Percentiles rank a stretch among this genome's conserved stretches.
Evolutionary conservation across 2,329 filamentous ascomycete species (phyloP).

Genomic region (Fusarium ambrosium): DNA sequence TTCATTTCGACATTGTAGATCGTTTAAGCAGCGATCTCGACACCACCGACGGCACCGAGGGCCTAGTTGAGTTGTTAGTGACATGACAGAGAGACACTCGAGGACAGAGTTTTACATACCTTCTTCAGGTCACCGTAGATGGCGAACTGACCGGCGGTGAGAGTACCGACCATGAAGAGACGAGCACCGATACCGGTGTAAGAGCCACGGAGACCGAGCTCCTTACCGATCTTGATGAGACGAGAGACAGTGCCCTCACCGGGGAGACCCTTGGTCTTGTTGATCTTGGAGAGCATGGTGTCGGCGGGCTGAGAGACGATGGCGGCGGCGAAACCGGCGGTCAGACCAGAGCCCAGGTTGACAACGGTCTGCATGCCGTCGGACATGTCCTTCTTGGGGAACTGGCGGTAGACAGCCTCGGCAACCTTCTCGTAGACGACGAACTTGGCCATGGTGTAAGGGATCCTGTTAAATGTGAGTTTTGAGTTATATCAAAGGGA

Average conservation of each 20-base stretch:
- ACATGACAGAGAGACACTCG: not conserved
- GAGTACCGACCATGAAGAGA: conserved; percentile 74
- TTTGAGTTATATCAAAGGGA: conserved; percentile 37
- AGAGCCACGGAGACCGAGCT: conserved; percentile 83
- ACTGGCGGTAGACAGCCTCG: conserved; percentile 76
- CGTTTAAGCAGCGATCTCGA: conserved; percentile 69
- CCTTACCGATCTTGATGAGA: conserved; percentile 88
- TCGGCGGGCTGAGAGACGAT: conserved; percentile 91
- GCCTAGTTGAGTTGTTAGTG: conserved; percentile 71
- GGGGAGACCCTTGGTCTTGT: conserved; percentile 91
- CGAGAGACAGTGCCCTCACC: conserved; percentile 86
- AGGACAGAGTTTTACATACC: conserved; percentile 10
- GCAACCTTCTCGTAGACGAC: conserved; percentile 92
- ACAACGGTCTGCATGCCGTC: conserved; percentile 79
- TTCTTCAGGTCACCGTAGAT: conserved; percentile 78
- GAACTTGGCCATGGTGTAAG: conserved; percentile 96
- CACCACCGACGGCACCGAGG: conserved; percentile 79
- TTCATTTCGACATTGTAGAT: conserved; percentile 1
- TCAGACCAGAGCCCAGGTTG: conserved; percentile 75
- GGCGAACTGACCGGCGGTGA: conserved; percentile 86
- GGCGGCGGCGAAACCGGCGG: conserved; percentile 83
- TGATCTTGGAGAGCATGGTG: conserved; percentile 96
- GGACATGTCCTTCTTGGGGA: conserved; percentile 80
- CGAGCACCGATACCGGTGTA: conserved; percentile 86
- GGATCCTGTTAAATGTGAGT: conserved; percentile 70